Percentiles rank a stretch among this genome's conserved stretches.
phyloP scores from a whole-genome alignment of 441 rosid species.

The Aleurites moluccanus region DNA sequence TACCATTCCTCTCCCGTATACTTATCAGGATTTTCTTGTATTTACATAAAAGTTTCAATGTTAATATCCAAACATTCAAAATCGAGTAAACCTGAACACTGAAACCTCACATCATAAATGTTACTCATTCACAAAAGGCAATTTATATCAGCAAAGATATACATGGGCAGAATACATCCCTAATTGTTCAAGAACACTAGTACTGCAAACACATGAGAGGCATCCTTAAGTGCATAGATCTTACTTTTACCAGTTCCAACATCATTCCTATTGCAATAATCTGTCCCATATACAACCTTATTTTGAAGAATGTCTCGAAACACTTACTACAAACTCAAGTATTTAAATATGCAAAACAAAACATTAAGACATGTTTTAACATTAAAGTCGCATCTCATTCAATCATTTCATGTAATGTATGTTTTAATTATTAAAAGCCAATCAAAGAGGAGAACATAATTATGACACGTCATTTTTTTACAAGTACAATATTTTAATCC shows the following conservation, averaged over 20 bases:
- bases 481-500: not conserved
- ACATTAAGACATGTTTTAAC: not conserved
- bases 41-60: not conserved
- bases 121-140: not conserved
- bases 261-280: not conserved
- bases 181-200: not conserved
- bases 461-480: not conserved
- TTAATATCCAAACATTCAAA: not conserved
- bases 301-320: not conserved
- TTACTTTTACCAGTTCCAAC: not conserved
- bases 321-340: not conserved
- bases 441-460: not conserved
- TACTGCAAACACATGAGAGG: not conserved
- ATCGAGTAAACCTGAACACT: not conserved
- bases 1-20: not conserved
- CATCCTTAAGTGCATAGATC: not conserved
- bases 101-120: not conserved
- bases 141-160: not conserved
- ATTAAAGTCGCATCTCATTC: not conserved
- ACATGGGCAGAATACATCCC: not conserved
- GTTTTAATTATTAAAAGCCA: not conserved
- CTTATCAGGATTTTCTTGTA: not conserved
- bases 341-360: no score
- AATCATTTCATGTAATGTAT: not conserved
- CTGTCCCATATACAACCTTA: not conserved